Conservation (phyloP, 2,329 filamentous ascomycete species). For the Hypoxylon sp. region DNA sequence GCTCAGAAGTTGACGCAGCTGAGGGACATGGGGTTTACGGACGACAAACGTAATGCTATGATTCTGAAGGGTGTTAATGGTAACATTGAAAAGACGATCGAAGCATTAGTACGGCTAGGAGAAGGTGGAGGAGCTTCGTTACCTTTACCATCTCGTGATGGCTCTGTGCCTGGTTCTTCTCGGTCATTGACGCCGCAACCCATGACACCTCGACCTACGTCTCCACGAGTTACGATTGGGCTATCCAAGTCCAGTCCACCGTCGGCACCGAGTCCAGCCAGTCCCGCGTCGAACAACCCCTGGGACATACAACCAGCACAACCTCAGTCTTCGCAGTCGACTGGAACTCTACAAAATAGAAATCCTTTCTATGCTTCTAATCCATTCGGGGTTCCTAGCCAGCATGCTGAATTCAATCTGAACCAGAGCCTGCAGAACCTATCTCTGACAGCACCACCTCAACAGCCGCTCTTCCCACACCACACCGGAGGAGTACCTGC, state of each 20-base stretch:
- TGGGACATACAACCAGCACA: slow-evolving; percentile 73
- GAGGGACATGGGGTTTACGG: slow-evolving; percentile 91
- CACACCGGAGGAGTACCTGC: slow-evolving; percentile 75
- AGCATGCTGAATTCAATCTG: slow-evolving; percentile 63
- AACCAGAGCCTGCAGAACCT: slow-evolving; percentile 83
- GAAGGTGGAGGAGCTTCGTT: slow-evolving; percentile 71
- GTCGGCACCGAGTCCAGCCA: slow-evolving; percentile 55
- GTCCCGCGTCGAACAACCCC: slow-evolving; percentile 74
- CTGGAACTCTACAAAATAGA: slow-evolving; percentile 71
- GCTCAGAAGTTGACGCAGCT: slow-evolving; percentile 84
- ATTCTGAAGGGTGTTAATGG: slow-evolving; percentile 88
- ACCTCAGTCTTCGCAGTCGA: slow-evolving; percentile 76
- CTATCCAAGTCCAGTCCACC: slow-evolving; percentile 52
- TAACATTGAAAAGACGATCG: slow-evolving; percentile 87
- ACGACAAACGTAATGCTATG: slow-evolving; percentile 84
- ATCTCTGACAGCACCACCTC: slow-evolving; percentile 70
- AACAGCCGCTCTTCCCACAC: slow-evolving; percentile 79
- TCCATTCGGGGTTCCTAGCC: slow-evolving; percentile 73
- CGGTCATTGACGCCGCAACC: slow-evolving; percentile 69
- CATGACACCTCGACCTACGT: slow-evolving; percentile 50
- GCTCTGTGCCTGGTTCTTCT: slow-evolving; percentile 64
- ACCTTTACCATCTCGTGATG: slow-evolving; percentile 61
- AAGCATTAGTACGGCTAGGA: slow-evolving; percentile 85
- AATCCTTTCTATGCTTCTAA: slow-evolving; percentile 76
- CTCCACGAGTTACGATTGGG: slow-evolving; percentile 51